phyloP scores from a whole-genome alignment of 768 basidiomycete genomes.

The Phylloporus arenicola region DNA sequence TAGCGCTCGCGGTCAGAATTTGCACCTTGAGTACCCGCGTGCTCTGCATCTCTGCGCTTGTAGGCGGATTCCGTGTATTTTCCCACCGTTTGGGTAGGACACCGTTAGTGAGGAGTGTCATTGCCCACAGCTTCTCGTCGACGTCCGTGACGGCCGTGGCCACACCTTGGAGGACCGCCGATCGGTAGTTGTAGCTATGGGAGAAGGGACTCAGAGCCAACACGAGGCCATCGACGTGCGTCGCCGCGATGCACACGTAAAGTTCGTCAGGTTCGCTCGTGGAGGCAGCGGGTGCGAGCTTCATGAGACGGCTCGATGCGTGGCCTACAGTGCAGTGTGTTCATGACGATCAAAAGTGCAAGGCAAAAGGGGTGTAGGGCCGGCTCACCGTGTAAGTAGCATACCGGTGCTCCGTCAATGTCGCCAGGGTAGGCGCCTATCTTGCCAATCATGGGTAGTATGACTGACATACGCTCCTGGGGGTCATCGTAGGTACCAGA shows the following conservation, averaged over 20 bases:
- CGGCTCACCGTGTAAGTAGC: constrained; percentile 22
- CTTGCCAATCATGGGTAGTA: constrained; percentile 26
- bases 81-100: constrained; percentile 24
- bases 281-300: constrained; percentile 7
- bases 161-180: constrained; percentile 18
- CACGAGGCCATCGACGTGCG: constrained; percentile 22
- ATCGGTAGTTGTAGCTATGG: constrained; percentile 25
- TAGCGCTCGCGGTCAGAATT: constrained; percentile 20
- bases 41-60: constrained; percentile 19
- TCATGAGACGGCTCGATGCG: constrained; percentile 25
- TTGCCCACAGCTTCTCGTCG: constrained; percentile 24
- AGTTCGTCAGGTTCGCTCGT: constrained; percentile 5
- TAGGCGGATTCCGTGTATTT: constrained; percentile 16
- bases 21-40: constrained; percentile 21
- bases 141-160: constrained; percentile 12
- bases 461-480: constrained; percentile 12
- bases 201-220: constrained; percentile 21
- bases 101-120: constrained; percentile 18
- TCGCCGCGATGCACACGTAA: constrained; percentile 21
- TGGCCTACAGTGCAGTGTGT: constrained; percentile 7
- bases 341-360: background rate
- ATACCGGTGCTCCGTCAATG: constrained; percentile 6
- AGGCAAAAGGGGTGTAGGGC: too few relatives aligned
- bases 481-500: constrained; percentile 10
- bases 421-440: constrained; percentile 14